Evolutionary conservation across 2,329 filamentous ascomycete species (phyloP).

Genomic region (Biscogniauxia marginata): DNA sequence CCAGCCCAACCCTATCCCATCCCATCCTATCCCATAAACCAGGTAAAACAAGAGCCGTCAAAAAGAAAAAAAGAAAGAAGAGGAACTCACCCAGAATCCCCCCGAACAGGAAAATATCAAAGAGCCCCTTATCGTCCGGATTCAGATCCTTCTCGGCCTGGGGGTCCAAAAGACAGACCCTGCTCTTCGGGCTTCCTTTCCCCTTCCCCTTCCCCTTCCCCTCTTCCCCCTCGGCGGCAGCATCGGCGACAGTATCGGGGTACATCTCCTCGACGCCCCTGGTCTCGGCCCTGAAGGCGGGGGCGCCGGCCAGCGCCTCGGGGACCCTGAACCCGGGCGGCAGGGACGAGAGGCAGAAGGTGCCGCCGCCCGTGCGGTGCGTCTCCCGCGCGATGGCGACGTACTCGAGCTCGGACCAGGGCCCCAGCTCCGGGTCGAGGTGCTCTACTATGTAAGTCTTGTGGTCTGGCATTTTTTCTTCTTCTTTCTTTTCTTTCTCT

Average conservation of each 20-base stretch:
- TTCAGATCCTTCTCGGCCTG: constrained; percentile 76
- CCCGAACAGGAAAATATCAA: constrained; percentile 93
- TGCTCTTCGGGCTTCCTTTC: constrained; percentile 57
- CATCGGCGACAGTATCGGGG: constrained; percentile 38
- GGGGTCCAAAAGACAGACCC: constrained; percentile 88
- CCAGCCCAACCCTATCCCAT: neutral
- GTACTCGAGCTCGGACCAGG: constrained; percentile 95
- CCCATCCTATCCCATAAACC: constrained; percentile 14
- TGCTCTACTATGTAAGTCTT: constrained; percentile 95
- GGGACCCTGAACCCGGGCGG: constrained; percentile 68
- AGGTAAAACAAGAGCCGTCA: neutral
- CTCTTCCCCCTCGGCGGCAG: constrained; percentile 15
- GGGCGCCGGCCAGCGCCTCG: constrained; percentile 50
- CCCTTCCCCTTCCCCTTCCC: constrained; percentile 55
- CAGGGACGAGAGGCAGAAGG: constrained; percentile 81
- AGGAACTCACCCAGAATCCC: constrained; percentile 77
- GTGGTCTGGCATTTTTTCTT: constrained; percentile 25
- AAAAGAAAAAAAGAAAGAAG: constrained; percentile 6
- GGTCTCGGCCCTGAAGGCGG: constrained; percentile 69
- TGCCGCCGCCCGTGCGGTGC: constrained; percentile 58
- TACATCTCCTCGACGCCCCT: constrained; percentile 83
- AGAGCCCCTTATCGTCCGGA: constrained; percentile 77
- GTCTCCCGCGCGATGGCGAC: constrained; percentile 82
- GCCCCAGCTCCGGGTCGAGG: constrained; percentile 88
- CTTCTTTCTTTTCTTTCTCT: neutral